Evolutionary conservation across 176 grass and related monocot genomes (phyloP).

Genomic region (Aegilops longissima): DNA sequence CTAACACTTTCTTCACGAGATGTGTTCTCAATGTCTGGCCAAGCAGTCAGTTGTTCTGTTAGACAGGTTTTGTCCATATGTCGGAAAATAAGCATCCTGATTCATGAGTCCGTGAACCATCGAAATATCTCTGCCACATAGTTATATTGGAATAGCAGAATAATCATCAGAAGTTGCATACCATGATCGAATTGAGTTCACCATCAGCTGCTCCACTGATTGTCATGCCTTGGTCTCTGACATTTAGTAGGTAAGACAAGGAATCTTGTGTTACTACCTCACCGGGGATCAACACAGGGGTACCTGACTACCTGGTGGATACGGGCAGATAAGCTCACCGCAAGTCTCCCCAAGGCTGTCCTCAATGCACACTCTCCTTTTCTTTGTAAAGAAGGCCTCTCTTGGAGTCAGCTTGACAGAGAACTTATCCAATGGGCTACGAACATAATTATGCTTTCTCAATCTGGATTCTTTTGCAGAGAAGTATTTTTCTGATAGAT

Average conservation of each 20-base stretch:
- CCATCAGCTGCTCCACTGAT: conserved; percentile 67
- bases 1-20: conserved; percentile 1
- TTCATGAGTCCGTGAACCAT: not conserved
- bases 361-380: conserved; percentile 49
- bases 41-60: conserved; percentile 19
- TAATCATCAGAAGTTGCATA: conserved; percentile 46
- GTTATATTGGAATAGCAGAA: not conserved
- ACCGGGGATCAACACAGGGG: conserved; percentile 67
- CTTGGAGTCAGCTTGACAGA: conserved; percentile 59
- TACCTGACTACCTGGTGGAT: conserved; percentile 83
- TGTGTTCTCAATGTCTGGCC: conserved; percentile 22
- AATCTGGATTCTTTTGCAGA: conserved; percentile 14
- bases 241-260: conserved; percentile 50
- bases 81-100: not conserved
- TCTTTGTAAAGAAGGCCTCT: conserved; percentile 77
- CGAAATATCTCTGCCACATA: not conserved
- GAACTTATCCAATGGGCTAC: conserved; percentile 32
- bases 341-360: conserved; percentile 69
- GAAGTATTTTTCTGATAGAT: conserved; percentile 51
- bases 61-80: conserved; percentile 4
- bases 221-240: conserved; percentile 41
- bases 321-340: conserved; percentile 82
- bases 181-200: conserved; percentile 59
- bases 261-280: conserved; percentile 64
- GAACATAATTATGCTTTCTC: not conserved